Base-by-base conservation (phyloP, 306 rosid species). In the Vachellia collinsii region DNA sequence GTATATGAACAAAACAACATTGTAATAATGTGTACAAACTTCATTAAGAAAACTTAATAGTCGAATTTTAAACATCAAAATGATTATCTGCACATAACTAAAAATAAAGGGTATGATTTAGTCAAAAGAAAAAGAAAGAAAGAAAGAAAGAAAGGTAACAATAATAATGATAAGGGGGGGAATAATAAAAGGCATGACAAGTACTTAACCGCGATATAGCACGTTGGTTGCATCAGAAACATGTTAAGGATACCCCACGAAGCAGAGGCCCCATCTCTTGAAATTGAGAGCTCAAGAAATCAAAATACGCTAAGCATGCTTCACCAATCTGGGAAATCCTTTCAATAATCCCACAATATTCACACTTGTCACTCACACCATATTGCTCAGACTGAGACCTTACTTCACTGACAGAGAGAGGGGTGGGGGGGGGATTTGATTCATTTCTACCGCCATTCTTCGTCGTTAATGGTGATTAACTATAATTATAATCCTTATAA, bases 181-280 rank as follows among this genome's bases (percentile, higher is more conserved):
- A 7, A 48, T 7, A 38, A 37, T 51, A 54, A 20, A 20, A 56
- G 36, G 65, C 37, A 59, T 9, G 23, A 22, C 36, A 59, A 22
- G 65, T 59, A 23, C 65, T 59, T 16, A 59, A 78, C 54, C 67
- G 74, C 72, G 37, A 29, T 29, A 54, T 22, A 47, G 34, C 77
- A 79, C 76, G 13, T 54, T 66, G 41, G 48, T 74, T 48, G 66
- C 8, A 66, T 67, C 56, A 65, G 58, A 66, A 66, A 74, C 80
- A 83, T 71, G 59, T 38, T 54, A 22, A 69, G 44, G 25, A 62
- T 63, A 51, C 80, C 80, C 77, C 80, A 74, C 78, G 34, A 80
- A 17, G 10, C 44, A 36, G 22, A 29, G 38, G 39, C 70, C 62
- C 66, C 37, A 69, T 19, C 37, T 54, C 43, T 10, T 10, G 51